Evolutionary conservation across 2,329 filamentous ascomycete species (phyloP).

Genomic region (Rutstroemia sp.): DNA sequence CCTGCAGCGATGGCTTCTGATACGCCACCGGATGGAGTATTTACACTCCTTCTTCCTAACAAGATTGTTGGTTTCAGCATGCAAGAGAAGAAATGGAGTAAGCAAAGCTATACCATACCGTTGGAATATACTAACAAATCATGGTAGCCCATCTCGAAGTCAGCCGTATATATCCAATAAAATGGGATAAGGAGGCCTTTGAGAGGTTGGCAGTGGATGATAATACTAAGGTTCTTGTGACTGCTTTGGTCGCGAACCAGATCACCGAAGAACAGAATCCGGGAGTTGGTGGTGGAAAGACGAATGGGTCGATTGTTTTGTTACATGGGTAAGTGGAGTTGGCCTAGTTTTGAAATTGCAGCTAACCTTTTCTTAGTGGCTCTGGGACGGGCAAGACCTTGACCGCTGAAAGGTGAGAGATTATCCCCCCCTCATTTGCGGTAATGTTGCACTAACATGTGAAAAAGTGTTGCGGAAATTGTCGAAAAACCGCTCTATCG

Average conservation of each 20-base stretch:
- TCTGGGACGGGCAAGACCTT: constrained; percentile 7
- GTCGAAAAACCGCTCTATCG: constrained; percentile 3
- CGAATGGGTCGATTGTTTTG: constrained; percentile 2
- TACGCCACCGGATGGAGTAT: constrained; percentile 3
- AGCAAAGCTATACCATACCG: background rate
- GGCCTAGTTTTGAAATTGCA: background rate
- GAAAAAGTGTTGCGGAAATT: constrained; percentile 1
- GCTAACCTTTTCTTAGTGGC: background rate
- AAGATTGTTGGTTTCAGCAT: constrained; percentile 6
- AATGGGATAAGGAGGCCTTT: constrained; percentile 9
- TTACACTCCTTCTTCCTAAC: constrained; percentile 4
- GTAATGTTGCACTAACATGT: background rate
- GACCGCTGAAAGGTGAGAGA: constrained; percentile 1
- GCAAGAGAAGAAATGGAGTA: constrained; percentile 7
- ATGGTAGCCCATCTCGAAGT: constrained; percentile 3
- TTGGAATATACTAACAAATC: background rate
- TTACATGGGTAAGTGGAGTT: constrained; percentile 1
- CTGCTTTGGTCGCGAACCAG: constrained; percentile 5
- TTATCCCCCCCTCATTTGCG: background rate
- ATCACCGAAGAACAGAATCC: constrained; percentile 1
- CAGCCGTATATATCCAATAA: constrained; percentile 5
- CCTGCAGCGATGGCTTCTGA: constrained; percentile 2
- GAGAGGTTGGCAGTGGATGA: background rate
- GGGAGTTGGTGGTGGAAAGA: background rate
- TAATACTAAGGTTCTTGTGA: constrained; percentile 3